Conservation (phyloP, 768 basidiomycete species). For the Phallus indusiatus region DNA sequence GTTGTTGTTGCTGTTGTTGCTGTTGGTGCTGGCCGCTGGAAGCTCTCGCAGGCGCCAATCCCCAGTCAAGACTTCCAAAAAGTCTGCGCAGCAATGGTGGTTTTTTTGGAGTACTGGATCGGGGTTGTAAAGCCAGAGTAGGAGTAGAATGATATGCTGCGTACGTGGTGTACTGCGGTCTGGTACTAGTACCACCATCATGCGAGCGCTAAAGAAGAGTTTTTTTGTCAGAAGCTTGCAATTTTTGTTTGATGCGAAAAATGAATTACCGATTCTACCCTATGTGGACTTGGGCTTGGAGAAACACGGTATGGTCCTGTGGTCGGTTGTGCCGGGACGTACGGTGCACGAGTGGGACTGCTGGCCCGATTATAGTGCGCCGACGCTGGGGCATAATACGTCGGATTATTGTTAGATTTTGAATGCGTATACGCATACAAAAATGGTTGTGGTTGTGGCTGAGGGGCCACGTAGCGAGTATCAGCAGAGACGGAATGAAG, state of each 20-base stretch:
- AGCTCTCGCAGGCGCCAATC: not conserved
- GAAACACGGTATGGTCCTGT: not conserved
- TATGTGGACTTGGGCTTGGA: not conserved
- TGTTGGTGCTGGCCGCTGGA: not conserved
- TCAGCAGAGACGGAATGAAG: not conserved
- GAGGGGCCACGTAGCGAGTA: not conserved
- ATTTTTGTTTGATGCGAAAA: not conserved
- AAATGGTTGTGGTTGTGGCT: not conserved
- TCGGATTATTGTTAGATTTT: not conserved
- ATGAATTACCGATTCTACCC: conserved; percentile 1
- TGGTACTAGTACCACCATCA: not conserved
- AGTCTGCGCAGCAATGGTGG: conserved; percentile 4
- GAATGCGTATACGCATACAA: conserved; percentile 1
- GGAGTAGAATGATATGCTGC: conserved; percentile 7
- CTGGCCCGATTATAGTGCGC: not conserved
- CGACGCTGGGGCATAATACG: conserved; percentile 3
- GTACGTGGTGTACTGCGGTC: not conserved
- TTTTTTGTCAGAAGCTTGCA: not conserved
- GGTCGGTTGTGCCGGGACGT: not conserved
- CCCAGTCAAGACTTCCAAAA: conserved; percentile 5
- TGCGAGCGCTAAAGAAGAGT: not conserved
- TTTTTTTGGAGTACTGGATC: not conserved
- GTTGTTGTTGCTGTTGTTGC: not conserved
- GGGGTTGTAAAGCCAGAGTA: conserved; percentile 2
- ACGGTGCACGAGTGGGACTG: not conserved